These are phyloP conservation scores for Pichia nakasei DNA, from an alignment of 805 yeast genomes.

Conservation along the genomic window DNA sequence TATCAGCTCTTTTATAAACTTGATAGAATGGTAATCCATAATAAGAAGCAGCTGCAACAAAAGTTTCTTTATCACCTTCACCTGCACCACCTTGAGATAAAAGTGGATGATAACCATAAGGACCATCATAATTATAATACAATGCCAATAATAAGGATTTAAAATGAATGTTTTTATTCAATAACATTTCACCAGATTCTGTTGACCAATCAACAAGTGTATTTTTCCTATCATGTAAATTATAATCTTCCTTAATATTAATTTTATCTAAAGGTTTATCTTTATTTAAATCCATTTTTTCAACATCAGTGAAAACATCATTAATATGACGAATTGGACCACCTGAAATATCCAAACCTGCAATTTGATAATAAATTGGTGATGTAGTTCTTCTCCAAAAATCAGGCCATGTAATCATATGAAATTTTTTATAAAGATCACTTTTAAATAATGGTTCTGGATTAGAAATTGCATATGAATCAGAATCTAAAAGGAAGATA, in stretches of 20 bases:
- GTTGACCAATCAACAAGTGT: constrained; percentile 51
- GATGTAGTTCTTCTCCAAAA: constrained; percentile 62
- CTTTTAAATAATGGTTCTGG: constrained; percentile 47
- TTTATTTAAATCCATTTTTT: constrained; percentile 6
- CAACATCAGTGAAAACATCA: constrained; percentile 18
- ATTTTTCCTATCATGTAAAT: constrained; percentile 53
- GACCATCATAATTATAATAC: constrained; percentile 62
- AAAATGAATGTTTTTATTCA: constrained; percentile 51
- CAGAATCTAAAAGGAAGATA: constrained; percentile 38
- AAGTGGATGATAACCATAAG: constrained; percentile 48
- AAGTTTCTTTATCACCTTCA: constrained; percentile 76
- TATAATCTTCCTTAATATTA: constrained; percentile 17
- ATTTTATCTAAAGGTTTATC: background rate
- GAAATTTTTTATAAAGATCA: constrained; percentile 33
- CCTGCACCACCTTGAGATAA: constrained; percentile 58
- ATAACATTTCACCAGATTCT: constrained; percentile 60
- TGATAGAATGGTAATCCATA: constrained; percentile 41
- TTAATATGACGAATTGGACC: constrained; percentile 28
- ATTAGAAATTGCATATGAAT: constrained; percentile 34
- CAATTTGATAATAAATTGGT: constrained; percentile 53
- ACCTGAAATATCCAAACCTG: constrained; percentile 31
- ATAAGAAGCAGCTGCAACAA: constrained; percentile 53
- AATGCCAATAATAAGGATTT: constrained; percentile 49
- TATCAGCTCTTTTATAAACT: constrained; percentile 28
- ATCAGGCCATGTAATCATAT: constrained; percentile 64